Conservation (phyloP, 352 stramenopile species). For the Peronospora tabacina region DNA sequence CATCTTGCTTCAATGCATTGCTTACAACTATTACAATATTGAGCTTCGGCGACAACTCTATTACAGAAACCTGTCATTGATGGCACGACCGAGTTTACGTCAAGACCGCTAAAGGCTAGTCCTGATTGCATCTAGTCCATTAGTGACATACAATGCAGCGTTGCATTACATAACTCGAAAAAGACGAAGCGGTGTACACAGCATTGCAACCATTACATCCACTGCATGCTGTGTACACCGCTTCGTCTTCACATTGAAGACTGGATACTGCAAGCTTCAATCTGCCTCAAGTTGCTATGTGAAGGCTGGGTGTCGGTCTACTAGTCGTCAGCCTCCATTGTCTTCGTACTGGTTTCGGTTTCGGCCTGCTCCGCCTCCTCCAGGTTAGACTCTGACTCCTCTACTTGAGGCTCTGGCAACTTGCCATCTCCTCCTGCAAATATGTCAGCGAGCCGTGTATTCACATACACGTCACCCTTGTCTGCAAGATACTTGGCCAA, state of each 20-base stretch:
- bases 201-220: slow-evolving; percentile 20
- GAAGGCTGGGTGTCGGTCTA: slow-evolving; percentile 10
- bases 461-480: slow-evolving; percentile 74
- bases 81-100: slow-evolving; percentile 31
- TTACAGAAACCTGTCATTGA: slow-evolving; percentile 63
- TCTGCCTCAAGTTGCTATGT: neutral
- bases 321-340: slow-evolving; percentile 21
- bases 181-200: too few relatives aligned
- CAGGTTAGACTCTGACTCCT: slow-evolving; percentile 17
- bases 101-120: neutral
- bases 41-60: slow-evolving; percentile 42
- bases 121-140: slow-evolving; percentile 9
- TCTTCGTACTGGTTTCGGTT: slow-evolving; percentile 6
- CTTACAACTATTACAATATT: slow-evolving; percentile 33
- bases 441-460: slow-evolving; percentile 45
- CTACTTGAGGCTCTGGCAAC: slow-evolving; percentile 17
- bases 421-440: slow-evolving; percentile 41
- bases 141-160: slow-evolving; percentile 10
- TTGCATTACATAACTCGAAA: slow-evolving; percentile 12
- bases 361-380: slow-evolving; percentile 15
- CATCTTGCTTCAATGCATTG: slow-evolving; percentile 46
- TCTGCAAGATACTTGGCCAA: slow-evolving; percentile 71
- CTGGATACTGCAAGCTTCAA: neutral
- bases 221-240: slow-evolving; percentile 12
- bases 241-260: slow-evolving; percentile 23